These are phyloP conservation scores for Amylostereum areolatum DNA, from an alignment of 1,284 basidiomycete genomes.

Conservation along the genomic window DNA sequence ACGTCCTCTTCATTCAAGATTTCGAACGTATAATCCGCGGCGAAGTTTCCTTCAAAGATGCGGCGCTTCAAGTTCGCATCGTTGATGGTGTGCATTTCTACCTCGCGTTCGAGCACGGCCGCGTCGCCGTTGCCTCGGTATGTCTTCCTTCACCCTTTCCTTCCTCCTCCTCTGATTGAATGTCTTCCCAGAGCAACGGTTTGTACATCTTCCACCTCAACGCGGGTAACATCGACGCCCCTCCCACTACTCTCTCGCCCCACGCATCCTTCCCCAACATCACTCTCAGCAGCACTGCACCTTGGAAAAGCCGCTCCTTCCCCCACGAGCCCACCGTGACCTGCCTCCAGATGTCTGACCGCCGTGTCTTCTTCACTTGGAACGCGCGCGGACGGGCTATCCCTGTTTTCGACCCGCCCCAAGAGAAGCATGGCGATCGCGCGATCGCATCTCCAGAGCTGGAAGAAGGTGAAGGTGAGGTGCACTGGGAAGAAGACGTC, in stretches of 20 bases:
- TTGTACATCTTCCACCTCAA: conserved; percentile 34
- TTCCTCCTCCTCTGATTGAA: not conserved
- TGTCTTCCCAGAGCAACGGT: conserved; percentile 35
- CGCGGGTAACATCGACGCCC: conserved; percentile 18
- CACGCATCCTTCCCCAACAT: conserved; percentile 20
- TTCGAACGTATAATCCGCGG: conserved; percentile 39
- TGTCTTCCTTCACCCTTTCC: conserved; percentile 12
- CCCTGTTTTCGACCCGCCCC: not conserved
- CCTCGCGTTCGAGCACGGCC: conserved; percentile 46
- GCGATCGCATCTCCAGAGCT: not conserved
- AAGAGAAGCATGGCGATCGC: not conserved
- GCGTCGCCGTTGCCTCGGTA: conserved; percentile 47
- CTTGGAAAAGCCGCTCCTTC: conserved; percentile 26
- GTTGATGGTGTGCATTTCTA: conserved; percentile 31
- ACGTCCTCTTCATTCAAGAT: conserved; percentile 45
- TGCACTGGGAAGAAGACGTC: not conserved
- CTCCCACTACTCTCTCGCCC: conserved; percentile 1
- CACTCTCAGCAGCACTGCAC: conserved; percentile 29
- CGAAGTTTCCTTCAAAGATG: conserved; percentile 26
- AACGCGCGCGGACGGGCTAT: conserved; percentile 12
- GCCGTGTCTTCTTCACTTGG: conserved; percentile 45
- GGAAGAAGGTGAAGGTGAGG: not conserved
- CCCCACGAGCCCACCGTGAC: conserved; percentile 32
- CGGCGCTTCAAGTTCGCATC: conserved; percentile 28
- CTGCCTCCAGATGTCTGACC: conserved; percentile 55